Evolutionary conservation across 192 early-diverging fungal genomes (phyloP), one percentile per base, ranked within the genome.

Genomic region (Rhizoclosmatium sp.): DNA sequence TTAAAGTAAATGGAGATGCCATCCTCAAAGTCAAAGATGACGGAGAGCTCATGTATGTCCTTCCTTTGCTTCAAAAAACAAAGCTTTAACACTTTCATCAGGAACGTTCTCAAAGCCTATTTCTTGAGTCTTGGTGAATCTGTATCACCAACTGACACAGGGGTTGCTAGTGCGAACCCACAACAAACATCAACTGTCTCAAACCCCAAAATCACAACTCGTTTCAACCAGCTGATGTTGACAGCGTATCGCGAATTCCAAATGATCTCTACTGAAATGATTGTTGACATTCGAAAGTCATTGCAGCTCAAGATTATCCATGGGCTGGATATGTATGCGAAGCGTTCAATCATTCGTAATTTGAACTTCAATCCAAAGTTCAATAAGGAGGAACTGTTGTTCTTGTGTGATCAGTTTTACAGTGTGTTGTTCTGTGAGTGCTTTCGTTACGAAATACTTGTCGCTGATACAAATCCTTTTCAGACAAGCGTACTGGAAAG

Each of bases 231-330:
- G 78, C 85, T 99, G n/a, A 91, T 99, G 84, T 84, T 92, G 62
- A 92, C 92, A 12, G 97, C 97, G 1, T 97, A 95, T 81, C 92
- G 92, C 61, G 97, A 98, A 65, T 98, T 98, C 82, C 91, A 94
- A 45, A 84, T 81, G 49, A 89, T 99, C 40, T 95, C 93, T 1
- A 88, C 92, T 59, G 90, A 91, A 23, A 79, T 88, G 48, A 91
- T 99, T 56, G 87, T 87, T 9, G 94, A 96, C 69, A 82, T 96
- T 62, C 90, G 97, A 48, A 92, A 93, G 59, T 89, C 91, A 31
- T 91, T 94, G 78, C 94, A 97, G 81, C 88, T 97, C 69, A 94
- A 93, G 79, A 94, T 98, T 5, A 93, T 96, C 48, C 95, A 96
- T 74, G 92, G 93, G n/a, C 91, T 98, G 76, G 94, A 96, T 85